These are phyloP conservation scores for Xanthoconium stramineum DNA, from an alignment of 768 basidiomycete species.

Conservation along the genomic window DNA sequence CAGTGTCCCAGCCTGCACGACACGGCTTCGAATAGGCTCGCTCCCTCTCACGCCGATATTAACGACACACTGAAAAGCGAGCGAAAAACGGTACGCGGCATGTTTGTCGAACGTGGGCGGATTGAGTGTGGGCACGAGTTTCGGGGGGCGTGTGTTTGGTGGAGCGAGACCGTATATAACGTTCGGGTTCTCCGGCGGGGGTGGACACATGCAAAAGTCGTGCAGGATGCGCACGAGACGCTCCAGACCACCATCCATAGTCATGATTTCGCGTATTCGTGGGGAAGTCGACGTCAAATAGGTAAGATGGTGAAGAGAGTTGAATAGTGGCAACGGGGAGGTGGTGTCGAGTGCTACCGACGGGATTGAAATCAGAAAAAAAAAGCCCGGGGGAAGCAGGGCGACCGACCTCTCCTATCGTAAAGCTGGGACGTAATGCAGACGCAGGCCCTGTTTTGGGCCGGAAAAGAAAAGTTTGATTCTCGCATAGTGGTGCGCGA, in stretches of 20 bases:
- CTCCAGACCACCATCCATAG: constrained; percentile 95
- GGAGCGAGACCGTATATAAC: constrained; percentile 76
- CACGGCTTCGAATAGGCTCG: constrained; percentile 85
- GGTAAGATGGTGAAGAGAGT: constrained; percentile 92
- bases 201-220: constrained; percentile 81
- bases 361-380: constrained; percentile 5
- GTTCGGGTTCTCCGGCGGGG: constrained; percentile 75
- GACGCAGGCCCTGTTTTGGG: constrained; percentile 92
- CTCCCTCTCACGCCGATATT: constrained; percentile 97
- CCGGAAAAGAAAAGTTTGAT: constrained; percentile 91
- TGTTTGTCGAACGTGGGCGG: constrained; percentile 74
- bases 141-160: constrained; percentile 53
- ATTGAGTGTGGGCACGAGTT: constrained; percentile 58
- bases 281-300: constrained; percentile 98
- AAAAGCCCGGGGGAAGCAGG: not conserved
- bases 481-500: constrained; percentile 68
- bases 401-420: constrained; percentile 79
- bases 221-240: constrained; percentile 89
- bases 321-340: constrained; percentile 70
- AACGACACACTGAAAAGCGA: constrained; percentile 95
- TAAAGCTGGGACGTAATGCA: constrained; percentile 94
- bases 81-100: constrained; percentile 82
- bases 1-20: constrained; percentile 91
- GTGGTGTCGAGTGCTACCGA: constrained; percentile 49
- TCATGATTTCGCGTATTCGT: constrained; percentile 97